Percentiles rank a stretch among this genome's conserved stretches.
Conservation (phyloP, 495 filamentous ascomycete species). For the Lepidopterella palustris region DNA sequence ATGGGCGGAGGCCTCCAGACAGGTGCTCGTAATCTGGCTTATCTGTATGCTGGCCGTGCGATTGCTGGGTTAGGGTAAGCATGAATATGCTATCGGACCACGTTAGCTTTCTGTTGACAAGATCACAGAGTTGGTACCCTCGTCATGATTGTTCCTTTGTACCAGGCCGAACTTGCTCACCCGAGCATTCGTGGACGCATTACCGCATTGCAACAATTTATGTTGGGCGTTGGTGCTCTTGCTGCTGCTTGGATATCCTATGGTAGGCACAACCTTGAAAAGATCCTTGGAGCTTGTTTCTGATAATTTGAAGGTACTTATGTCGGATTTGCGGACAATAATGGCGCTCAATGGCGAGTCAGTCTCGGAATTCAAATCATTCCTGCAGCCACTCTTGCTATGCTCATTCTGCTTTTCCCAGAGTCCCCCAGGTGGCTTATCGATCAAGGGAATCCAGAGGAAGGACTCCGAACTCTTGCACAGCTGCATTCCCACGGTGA, state of each 20-base stretch:
- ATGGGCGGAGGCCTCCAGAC: constrained; percentile 39
- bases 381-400: constrained; percentile 49
- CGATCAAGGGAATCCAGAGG: constrained; percentile 44
- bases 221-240: constrained; percentile 51
- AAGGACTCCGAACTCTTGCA: constrained; percentile 53
- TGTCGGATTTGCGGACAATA: constrained; percentile 30
- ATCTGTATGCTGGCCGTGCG: constrained; percentile 33
- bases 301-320: constrained; percentile 25
- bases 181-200: constrained; percentile 45
- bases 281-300: background rate
- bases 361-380: constrained; percentile 53
- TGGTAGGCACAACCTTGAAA: constrained; percentile 3
- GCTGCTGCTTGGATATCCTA: constrained; percentile 36
- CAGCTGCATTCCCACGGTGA: constrained; percentile 54
- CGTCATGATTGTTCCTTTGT: constrained; percentile 44
- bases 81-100: background rate
- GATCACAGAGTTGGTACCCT: constrained; percentile 42
- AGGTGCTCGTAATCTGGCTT: constrained; percentile 32
- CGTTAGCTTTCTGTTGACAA: background rate
- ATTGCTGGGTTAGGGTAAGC: constrained; percentile 29
- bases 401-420: constrained; percentile 53
- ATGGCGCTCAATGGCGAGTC: constrained; percentile 48
- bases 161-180: constrained; percentile 42
- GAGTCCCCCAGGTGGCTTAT: constrained; percentile 56
- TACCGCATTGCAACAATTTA: constrained; percentile 55